Percentiles rank a stretch among this genome's conserved stretches.
These are phyloP conservation scores for Neonectria magnoliae DNA, from an alignment of 2,329 filamentous ascomycete genomes.

Conservation along the genomic window DNA sequence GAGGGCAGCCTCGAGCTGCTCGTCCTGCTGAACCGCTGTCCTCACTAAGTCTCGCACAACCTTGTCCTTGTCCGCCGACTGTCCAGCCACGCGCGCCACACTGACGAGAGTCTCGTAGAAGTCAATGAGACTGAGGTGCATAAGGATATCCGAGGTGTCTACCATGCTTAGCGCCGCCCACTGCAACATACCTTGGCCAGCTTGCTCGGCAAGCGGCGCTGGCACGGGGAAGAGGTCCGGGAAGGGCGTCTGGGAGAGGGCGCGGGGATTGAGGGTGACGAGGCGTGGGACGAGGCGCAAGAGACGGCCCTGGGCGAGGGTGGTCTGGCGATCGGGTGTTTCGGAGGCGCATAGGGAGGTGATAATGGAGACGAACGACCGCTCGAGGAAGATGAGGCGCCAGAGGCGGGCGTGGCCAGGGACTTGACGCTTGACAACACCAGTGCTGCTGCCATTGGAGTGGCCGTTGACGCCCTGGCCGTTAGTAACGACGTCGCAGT, in stretches of 20 bases:
- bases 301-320: slow-evolving; percentile 63
- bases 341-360: slow-evolving; percentile 49
- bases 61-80: slow-evolving; percentile 48
- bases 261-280: slow-evolving; percentile 56
- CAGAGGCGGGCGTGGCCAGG: slow-evolving; percentile 65
- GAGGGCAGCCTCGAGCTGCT: slow-evolving; percentile 51
- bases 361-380: slow-evolving; percentile 57
- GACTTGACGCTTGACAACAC: slow-evolving; percentile 50
- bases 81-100: slow-evolving; percentile 56
- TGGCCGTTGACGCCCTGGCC: slow-evolving; percentile 39
- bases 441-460: slow-evolving; percentile 41
- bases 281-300: slow-evolving; percentile 63
- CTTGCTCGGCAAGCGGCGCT: slow-evolving; percentile 27
- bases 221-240: slow-evolving; percentile 46
- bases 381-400: slow-evolving; percentile 61
- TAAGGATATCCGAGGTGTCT: slow-evolving; percentile 58
- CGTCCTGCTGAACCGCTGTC: slow-evolving; percentile 53
- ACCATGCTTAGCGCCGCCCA: slow-evolving; percentile 64
- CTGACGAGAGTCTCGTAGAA: slow-evolving; percentile 63
- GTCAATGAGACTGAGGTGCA: slow-evolving; percentile 62
- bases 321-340: slow-evolving; percentile 51
- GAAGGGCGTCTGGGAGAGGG: slow-evolving; percentile 51
- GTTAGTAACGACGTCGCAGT: slow-evolving; percentile 55
- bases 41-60: slow-evolving; percentile 53
- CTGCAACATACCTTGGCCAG: slow-evolving; percentile 56